Conservation (phyloP, 768 basidiomycete genomes). For the button mushroom (Agaricus bisporus) region DNA sequence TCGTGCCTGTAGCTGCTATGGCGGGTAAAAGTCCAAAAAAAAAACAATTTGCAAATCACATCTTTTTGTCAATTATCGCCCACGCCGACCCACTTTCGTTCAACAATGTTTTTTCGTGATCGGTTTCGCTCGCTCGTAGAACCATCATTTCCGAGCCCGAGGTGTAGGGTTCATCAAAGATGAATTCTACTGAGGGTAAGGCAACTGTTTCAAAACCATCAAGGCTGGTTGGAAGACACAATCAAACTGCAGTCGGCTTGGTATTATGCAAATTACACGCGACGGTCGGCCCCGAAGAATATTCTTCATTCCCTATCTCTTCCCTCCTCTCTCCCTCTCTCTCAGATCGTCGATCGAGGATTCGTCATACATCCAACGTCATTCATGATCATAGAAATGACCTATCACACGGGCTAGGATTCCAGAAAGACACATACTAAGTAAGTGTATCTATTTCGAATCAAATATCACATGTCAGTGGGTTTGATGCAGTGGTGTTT, state of each 20-base stretch:
- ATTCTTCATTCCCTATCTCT: constrained; percentile 26
- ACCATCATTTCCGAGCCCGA: constrained; percentile 28
- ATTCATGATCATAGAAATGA: too few species aligned
- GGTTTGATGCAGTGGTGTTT: constrained; percentile 12
- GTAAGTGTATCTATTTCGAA: background rate
- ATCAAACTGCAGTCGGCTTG: constrained; percentile 17
- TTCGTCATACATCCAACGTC: constrained; percentile 22
- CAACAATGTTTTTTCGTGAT: constrained; percentile 42
- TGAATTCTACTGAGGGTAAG: constrained; percentile 38
- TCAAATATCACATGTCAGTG: background rate
- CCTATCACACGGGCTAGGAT: too few species aligned
- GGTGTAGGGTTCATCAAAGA: constrained; percentile 44
- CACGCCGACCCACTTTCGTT: constrained; percentile 43
- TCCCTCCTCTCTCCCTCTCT: constrained; percentile 25
- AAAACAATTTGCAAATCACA: constrained; percentile 14
- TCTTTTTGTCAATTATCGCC: constrained; percentile 33
- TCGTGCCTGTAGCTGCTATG: constrained; percentile 15
- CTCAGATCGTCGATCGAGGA: constrained; percentile 24
- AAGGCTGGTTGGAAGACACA: too few species aligned
- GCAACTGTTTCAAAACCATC: constrained; percentile 6
- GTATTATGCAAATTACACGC: constrained; percentile 18
- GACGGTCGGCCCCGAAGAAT: constrained; percentile 40
- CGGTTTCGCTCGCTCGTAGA: constrained; percentile 42
- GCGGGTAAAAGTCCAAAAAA: constrained; percentile 15
- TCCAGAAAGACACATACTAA: too few species aligned